Evolutionary conservation across 2,329 filamentous ascomycete species (phyloP), one percentile per base, ranked within the genome.

Genomic region (Gyromitra esculenta): DNA sequence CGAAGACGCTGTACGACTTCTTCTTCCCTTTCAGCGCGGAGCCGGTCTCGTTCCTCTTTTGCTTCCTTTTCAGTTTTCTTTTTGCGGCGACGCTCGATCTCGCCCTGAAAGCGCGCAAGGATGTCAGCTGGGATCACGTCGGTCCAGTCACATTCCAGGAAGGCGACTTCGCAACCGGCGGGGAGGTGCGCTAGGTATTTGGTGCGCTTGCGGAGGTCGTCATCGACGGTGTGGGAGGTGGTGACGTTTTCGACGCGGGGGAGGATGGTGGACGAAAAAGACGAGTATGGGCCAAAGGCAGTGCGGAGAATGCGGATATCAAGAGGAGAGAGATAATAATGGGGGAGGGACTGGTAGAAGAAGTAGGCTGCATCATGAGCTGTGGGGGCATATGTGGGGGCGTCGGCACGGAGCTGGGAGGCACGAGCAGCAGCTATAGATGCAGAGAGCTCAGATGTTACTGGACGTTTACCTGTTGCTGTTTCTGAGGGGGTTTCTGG

Each of bases 131-230:
- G 87, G 4, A 97, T 92, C 48, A 96, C 92, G 79, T 97, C 94
- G 1, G 92, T 94, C 94, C 94, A 97, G 83, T 97, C 94, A 82
- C 94, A 97, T 84, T 97, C 94, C 0, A 97, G 84, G 81, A 97
- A 97, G 79, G 88, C 93, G 54, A 97, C 92, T 79, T 97, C 91
- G 82, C 94, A 97, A n/a, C 94, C 94, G 65, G 92, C 90, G 0
- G 94, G 94, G 5, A 97, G 87, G 83, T 97, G 94, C 0, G 89
- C 89, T 1, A 97, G 87, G 79, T 97, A 97, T 82, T 96, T 97
- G 71, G 92, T 90, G 41, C 93, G 89, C 82, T 92, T 94, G 60
- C 94, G 89, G 68, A 97, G 83, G 15, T 91, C 90, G 81, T 97
- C 94, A 80, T 97, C 94, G 4, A 97, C 89, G 4, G 93, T 90